phyloP scores from a whole-genome alignment of 2,329 filamentous ascomycete genomes.

The Verticillium tricorpus region DNA sequence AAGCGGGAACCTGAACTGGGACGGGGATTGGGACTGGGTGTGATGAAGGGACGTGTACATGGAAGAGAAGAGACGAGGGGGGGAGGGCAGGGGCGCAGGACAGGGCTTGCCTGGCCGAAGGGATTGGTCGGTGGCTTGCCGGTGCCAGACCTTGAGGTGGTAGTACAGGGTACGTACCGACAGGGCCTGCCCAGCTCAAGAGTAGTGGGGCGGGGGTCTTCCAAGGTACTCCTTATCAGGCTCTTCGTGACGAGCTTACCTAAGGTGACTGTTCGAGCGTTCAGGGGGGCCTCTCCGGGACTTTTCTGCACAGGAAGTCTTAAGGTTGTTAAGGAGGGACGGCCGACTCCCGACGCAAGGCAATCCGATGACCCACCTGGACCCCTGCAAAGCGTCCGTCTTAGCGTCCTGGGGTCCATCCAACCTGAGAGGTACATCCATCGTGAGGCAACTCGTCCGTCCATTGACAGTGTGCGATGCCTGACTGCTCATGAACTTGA shows the following conservation, averaged over 20 bases:
- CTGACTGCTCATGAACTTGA: not conserved
- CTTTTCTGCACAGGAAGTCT: not conserved
- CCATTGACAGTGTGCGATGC: not conserved
- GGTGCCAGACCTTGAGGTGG: not conserved
- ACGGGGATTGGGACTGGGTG: not conserved
- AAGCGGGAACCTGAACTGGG: conserved; percentile 2
- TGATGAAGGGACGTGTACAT: not conserved
- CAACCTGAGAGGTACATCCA: not conserved
- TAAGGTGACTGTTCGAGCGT: no score
- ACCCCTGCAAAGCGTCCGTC: not conserved
- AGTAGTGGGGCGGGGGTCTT: not conserved
- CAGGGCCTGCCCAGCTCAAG: not conserved
- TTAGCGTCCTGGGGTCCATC: not conserved
- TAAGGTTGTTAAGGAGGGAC: not conserved
- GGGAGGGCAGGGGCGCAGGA: conserved; percentile 5
- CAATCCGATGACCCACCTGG: not conserved
- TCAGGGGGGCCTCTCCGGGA: not conserved
- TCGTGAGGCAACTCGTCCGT: not conserved
- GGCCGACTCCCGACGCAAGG: not conserved
- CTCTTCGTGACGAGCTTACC: not conserved
- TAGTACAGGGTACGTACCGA: not conserved
- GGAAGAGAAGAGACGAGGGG: conserved; percentile 3
- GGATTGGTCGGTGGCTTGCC: not conserved
- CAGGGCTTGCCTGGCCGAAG: not conserved
- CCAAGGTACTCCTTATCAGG: not conserved